Evolutionary conservation across 768 basidiomycete genomes (phyloP).

Genomic region (Russula sp.): DNA sequence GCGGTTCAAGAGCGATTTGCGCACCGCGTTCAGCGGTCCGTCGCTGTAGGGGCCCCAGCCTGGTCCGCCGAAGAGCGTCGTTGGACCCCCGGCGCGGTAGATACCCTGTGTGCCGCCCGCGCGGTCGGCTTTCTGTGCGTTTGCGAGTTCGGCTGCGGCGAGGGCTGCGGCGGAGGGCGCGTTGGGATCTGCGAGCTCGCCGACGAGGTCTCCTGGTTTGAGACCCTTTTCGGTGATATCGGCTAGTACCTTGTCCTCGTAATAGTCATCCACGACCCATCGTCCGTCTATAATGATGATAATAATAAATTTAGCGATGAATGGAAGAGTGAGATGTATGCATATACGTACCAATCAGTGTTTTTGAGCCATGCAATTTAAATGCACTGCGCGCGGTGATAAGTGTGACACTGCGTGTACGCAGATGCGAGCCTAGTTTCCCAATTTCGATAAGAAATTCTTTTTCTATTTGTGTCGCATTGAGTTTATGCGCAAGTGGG

Average conservation of each 20-base stretch:
- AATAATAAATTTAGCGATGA: background rate
- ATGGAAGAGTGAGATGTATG: constrained; percentile 5
- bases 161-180: constrained; percentile 53
- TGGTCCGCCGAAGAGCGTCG: constrained; percentile 82
- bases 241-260: constrained; percentile 77
- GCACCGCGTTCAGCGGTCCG: constrained; percentile 78
- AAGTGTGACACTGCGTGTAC: constrained; percentile 89
- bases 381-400: constrained; percentile 90
- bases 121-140: constrained; percentile 43
- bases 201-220: constrained; percentile 78
- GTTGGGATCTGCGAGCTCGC: constrained; percentile 64
- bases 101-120: constrained; percentile 58
- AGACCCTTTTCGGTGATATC: constrained; percentile 80
- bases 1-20: constrained; percentile 73
- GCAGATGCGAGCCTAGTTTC: constrained; percentile 83
- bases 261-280: constrained; percentile 96
- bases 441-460: constrained; percentile 87
- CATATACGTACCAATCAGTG: constrained; percentile 65
- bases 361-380: constrained; percentile 92
- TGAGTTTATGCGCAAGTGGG: constrained; percentile 84
- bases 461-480: constrained; percentile 86
- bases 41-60: constrained; percentile 89
- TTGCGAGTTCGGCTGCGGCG: constrained; percentile 44
- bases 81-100: constrained; percentile 89
- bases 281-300: constrained; percentile 59